Percentiles rank a stretch among this genome's conserved stretches.
Evolutionary conservation across 345 rosid genomes (phyloP).

Genomic region (Eucalyptus albens): DNA sequence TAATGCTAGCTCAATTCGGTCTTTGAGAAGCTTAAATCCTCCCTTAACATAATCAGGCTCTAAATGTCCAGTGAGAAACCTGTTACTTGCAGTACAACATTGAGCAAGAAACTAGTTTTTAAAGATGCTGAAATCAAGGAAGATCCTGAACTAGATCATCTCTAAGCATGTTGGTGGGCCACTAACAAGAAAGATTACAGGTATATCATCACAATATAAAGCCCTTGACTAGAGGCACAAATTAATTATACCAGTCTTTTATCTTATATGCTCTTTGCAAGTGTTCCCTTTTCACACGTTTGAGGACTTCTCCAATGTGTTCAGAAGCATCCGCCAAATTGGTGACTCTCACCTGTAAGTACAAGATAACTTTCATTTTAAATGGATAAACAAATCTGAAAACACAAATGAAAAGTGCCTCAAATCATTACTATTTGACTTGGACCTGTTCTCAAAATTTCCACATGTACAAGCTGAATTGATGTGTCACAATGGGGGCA

Average conservation of each 20-base stretch:
- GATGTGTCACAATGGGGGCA: neutral
- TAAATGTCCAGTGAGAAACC: neutral
- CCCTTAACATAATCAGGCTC: neutral
- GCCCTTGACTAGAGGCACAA: neutral
- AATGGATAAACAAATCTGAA: neutral
- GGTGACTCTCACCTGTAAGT: constrained; percentile 64
- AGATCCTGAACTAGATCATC: neutral
- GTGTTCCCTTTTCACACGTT: constrained; percentile 84
- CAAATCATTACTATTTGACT: neutral
- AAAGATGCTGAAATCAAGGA: neutral
- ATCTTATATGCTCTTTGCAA: constrained; percentile 85
- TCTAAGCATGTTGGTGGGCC: neutral
- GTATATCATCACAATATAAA: neutral
- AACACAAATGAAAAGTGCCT: neutral
- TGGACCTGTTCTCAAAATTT: neutral
- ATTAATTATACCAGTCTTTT: constrained; percentile 41
- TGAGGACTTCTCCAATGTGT: constrained; percentile 84
- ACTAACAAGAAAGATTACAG: neutral
- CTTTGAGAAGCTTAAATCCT: neutral
- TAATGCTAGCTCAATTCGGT: neutral
- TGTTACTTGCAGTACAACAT: neutral
- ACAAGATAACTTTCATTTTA: neutral
- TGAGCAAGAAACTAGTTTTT: neutral
- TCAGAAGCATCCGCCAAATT: constrained; percentile 84
- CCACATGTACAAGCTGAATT: neutral